Conservation (phyloP, 768 basidiomycete genomes). For the Lentinula boryana region DNA sequence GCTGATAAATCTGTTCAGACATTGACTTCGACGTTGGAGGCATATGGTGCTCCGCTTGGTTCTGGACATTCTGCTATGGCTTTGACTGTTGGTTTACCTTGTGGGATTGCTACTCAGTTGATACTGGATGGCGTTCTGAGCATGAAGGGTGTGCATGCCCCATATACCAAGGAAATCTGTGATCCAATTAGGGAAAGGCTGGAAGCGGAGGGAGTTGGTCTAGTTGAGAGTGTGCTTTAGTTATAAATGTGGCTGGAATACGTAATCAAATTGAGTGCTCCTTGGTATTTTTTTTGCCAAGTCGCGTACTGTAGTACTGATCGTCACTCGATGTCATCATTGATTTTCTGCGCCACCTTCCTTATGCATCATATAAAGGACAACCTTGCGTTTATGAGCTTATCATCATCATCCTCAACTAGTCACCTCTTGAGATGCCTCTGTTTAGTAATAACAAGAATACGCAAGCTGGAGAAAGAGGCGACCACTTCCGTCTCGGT, state of each 20-base stretch:
- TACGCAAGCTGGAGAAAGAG: neutral
- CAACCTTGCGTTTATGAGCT: too few species aligned
- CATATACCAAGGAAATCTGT: slow-evolving; percentile 83
- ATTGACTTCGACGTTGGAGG: slow-evolving; percentile 86
- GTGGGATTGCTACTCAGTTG: slow-evolving; percentile 89
- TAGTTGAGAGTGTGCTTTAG: slow-evolving; percentile 46
- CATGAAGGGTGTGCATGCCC: slow-evolving; percentile 75
- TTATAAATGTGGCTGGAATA: neutral
- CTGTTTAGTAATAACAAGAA: neutral
- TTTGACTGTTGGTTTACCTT: slow-evolving; percentile 84
- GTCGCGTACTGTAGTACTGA: too few species aligned
- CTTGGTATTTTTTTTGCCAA: neutral
- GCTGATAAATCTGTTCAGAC: slow-evolving; percentile 74
- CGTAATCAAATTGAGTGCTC: neutral
- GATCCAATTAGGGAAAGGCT: slow-evolving; percentile 62
- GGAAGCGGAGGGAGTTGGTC: slow-evolving; percentile 70
- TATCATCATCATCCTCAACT: neutral
- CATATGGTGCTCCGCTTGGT: slow-evolving; percentile 74
- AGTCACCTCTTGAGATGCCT: neutral
- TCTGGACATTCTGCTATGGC: slow-evolving; percentile 79
- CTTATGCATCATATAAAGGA: too few species aligned
- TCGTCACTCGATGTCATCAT: too few species aligned
- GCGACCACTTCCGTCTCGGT: slow-evolving; percentile 22
- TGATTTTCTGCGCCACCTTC: too few species aligned
- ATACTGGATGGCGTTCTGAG: slow-evolving; percentile 82